Evolutionary conservation across 2,329 filamentous ascomycete species (phyloP).

Genomic region (Apiospora koreana): DNA sequence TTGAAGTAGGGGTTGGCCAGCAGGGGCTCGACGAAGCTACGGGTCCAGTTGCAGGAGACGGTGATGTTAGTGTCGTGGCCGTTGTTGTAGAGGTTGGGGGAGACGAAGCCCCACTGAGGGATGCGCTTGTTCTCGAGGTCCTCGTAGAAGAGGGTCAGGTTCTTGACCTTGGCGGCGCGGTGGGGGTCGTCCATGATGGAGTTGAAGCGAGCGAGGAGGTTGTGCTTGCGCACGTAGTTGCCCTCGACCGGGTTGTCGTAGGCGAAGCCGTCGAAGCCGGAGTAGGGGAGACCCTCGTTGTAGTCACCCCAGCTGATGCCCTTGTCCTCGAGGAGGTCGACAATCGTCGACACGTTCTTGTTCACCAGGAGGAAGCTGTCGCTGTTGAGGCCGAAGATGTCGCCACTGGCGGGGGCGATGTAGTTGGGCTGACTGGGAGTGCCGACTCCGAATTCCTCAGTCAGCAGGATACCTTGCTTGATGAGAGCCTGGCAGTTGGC

Average conservation of each 20-base stretch:
- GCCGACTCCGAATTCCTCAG: conserved; percentile 61
- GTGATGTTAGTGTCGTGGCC: conserved; percentile 68
- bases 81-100: conserved; percentile 65
- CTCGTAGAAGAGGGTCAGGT: conserved; percentile 60
- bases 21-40: conserved; percentile 68
- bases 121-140: conserved; percentile 57
- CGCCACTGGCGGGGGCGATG: conserved; percentile 45
- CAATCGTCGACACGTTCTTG: conserved; percentile 46
- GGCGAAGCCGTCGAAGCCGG: conserved; percentile 46
- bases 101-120: conserved; percentile 66
- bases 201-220: conserved; percentile 44
- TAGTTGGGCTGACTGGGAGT: conserved; percentile 54
- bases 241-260: conserved; percentile 44
- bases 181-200: conserved; percentile 38
- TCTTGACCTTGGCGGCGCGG: conserved; percentile 62
- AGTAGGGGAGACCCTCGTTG: conserved; percentile 46
- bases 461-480: conserved; percentile 61
- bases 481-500: conserved; percentile 40
- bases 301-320: conserved; percentile 46
- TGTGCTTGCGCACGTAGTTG: conserved; percentile 44
- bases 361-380: conserved; percentile 45
- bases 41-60: conserved; percentile 71
- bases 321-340: conserved; percentile 45
- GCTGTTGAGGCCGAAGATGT: conserved; percentile 50
- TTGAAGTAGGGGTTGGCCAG: conserved; percentile 69